Base-by-base conservation (phyloP, 169 alveolate species). In the Neospora caninum region DNA sequence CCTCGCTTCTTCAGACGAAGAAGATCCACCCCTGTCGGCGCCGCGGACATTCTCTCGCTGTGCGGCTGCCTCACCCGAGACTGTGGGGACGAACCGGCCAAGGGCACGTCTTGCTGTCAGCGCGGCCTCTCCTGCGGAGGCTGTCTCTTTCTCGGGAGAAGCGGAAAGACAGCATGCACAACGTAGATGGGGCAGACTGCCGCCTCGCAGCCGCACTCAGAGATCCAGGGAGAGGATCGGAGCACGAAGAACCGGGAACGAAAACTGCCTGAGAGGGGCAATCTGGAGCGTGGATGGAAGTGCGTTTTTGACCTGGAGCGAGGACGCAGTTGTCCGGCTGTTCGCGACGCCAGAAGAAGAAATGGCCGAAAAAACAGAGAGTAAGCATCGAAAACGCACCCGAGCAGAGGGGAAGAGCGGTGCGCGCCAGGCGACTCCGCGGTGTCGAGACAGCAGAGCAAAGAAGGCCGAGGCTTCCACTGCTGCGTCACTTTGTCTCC, bases 261-360 rank as follows among this genome's bases (percentile, higher is more conserved):
- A 64, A 64, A 82, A 82, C 67, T 42, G 67, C 67, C 22, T 82
- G 39, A 31, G 89, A 39, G 89, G 89, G 22, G 67, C 67, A 13
- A 31, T 20, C n/a, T 82, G 89, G 89, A 82, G 89, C 38, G 67
- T 82, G 38, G 89, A 82, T 42, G 89, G 89, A 45, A 82, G 67
- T n/a, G 89, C 89, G 9, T 82, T 82, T 49, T 29, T 82, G 27
- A 82, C 89, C 9, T 82, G 89, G 89, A 82, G 67, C 36, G 89
- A 82, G 34, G 89, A 82, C 69, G 54, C 89, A 31, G 67, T 82
- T 82, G 89, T 82, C 13, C 34, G 67, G 41, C 89, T 82, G 58
- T 82, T 82, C 89, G 89, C 89, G 54, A 42, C 38, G 0, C 69
- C 67, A 10, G 89, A 45, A 82, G 84, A 73, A 7, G 89, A 36